Evolutionary conservation across 805 yeast species (phyloP), one percentile per base, ranked within the genome.

Genomic region (Barnettozyma siamensis): DNA sequence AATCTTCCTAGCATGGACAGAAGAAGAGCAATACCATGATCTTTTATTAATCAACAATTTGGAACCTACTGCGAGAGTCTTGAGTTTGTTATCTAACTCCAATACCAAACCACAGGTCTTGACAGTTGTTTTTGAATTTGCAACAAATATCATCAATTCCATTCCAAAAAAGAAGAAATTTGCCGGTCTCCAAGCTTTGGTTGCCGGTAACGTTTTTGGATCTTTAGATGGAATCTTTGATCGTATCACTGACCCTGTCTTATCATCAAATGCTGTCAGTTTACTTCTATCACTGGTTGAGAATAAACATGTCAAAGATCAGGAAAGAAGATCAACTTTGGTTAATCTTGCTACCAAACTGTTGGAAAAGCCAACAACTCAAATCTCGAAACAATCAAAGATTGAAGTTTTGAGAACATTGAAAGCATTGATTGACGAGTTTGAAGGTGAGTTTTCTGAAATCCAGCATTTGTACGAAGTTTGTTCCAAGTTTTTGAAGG

Each of bases 51-150:
- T 69, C 41, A 83, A 84, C 47, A 72, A 81, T 35, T 68, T 62
- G 38, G 66, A 73, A 2, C 75, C 88, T 7, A 69, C 75, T 0
- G 57, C 51, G 12, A 78, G 88, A 2, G 58, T 88, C 28, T 65
- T 83, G 50, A 62, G 70, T 3, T 63, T 83, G 9, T 54, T 88
- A 36, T 63, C 67, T 1, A 74, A 76, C 50, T 57, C 62, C 1
- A 69, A 74, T 42, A 80, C 83, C 3, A 89, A 88, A 54, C 87
- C 80, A 31, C 44, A 78, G 1, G 96, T 88, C 3, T 53, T 81
- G 9, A 52, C 64, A 3, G 59, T 65, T n/a, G 73, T 80, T 9
- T 58, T 84, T 35, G 75, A 73, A 27, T 83, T 83, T 50, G 63
- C 77, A 28, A 60, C 66, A 28, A 60, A 69, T 35, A 64, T 82